Evolutionary conservation across 2,329 filamentous ascomycete species (phyloP).

Genomic region (Tolypocladium tundrense): DNA sequence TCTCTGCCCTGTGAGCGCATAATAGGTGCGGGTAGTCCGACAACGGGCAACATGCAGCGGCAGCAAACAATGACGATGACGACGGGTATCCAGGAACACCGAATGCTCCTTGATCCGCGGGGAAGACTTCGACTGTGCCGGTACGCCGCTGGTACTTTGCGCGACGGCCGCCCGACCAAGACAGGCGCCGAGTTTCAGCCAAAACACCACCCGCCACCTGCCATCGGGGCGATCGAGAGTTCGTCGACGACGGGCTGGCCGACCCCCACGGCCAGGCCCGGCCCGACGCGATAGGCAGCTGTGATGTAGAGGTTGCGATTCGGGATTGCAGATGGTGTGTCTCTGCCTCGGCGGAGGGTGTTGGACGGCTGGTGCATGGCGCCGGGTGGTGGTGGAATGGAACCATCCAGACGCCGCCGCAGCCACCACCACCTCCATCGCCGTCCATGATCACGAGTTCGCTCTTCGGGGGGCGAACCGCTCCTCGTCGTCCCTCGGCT

Average conservation of each 20-base stretch:
- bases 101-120: not conserved
- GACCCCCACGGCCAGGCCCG: not conserved
- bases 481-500: not conserved
- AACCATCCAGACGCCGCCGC: not conserved
- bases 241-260: not conserved
- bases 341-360: not conserved
- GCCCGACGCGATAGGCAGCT: not conserved
- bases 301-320: not conserved
- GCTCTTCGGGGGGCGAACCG: not conserved
- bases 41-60: not conserved
- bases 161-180: not conserved
- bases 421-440: not conserved
- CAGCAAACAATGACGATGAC: no score
- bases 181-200: no score
- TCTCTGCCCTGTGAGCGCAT: no score
- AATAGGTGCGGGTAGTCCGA: no score
- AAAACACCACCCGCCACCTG: not conserved
- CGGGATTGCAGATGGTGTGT: not conserved
- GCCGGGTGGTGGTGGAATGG: not conserved
- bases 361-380: not conserved
- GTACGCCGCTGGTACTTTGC: not conserved
- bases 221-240: not conserved
- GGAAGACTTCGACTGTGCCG: not conserved
- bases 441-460: not conserved
- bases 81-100: no score